Evolutionary conservation across 805 yeast species (phyloP), one percentile per base, ranked within the genome.

Genomic region (Candida lessepsii): DNA sequence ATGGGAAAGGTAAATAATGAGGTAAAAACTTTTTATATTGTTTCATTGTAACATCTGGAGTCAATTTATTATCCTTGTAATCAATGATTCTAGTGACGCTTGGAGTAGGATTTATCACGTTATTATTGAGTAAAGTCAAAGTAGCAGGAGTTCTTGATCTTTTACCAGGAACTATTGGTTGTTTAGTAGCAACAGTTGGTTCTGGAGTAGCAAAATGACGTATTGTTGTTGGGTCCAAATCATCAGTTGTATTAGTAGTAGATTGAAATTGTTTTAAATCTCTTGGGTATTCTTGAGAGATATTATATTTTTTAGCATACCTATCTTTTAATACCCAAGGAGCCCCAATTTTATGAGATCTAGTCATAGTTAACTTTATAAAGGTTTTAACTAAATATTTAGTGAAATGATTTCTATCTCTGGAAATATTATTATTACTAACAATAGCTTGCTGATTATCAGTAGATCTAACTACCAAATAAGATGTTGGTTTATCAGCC

Each of bases 301-400:
- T 84, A 48, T 86, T 65, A 57, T 81, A 87, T 51, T 74, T 73
- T 41, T 70, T 71, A 0, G 93, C 93, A 58, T 78, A 87, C 49
- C 82, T 81, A 18, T 78, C 80, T 56, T 83, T 85, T 11, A 93
- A 93, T 15, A 91, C 80, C 98, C 98, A 93, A 2, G 98, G 98
- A 2, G 97, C 91, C 3, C 98, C 97, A 30, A 82, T 71, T 71
- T 85, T 86, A 40, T 83, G 75, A 1, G 90, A 86, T 41, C 96
- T 78, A 6, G 84, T 72, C 57, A 87, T 74, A 32, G 87, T 75
- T 57, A 86, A 73, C 61, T 90, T 86, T 57, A 90, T 73, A 57
- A 93, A 82, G n/a, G 96, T 83, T 58, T 90, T 85, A 26, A 93
- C 84, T 39, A 85, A 75, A 78, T 90, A 83, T 60, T 91, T 93